These are phyloP conservation scores for Steccherinum ochraceum DNA, from an alignment of 768 basidiomycete genomes.

Conservation along the genomic window DNA sequence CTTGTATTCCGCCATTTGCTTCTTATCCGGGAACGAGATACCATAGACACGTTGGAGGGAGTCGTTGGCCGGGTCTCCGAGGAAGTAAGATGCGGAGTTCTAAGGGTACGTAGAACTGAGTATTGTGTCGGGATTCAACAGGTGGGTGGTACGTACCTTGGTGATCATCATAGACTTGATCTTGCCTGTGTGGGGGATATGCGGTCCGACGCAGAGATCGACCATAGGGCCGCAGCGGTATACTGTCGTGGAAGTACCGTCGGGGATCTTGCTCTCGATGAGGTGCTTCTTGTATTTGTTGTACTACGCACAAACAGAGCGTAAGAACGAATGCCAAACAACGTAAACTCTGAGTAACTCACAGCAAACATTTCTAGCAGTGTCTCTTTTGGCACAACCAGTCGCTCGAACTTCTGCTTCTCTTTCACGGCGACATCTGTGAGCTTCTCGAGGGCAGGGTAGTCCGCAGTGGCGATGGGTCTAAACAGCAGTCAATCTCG, in stretches of 20 bases:
- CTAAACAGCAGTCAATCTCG: conserved; percentile 31
- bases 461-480: conserved; percentile 76
- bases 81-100: conserved; percentile 98
- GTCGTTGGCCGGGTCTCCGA: conserved; percentile 89
- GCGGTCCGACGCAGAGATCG: conserved; percentile 94
- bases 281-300: conserved; percentile 98
- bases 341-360: too few relatives aligned
- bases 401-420: conserved; percentile 93
- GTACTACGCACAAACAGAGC: conserved; percentile 51
- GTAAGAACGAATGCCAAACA: too few relatives aligned
- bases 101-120: conserved; percentile 21
- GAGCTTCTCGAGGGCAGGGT: conserved; percentile 83
- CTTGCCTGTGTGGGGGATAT: conserved; percentile 95
- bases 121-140: neutral
- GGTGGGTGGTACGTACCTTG: conserved; percentile 47
- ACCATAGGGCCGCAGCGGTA: conserved; percentile 99
- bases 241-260: conserved; percentile 94
- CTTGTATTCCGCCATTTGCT: conserved; percentile 93
- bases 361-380: conserved; percentile 95
- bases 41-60: conserved; percentile 95
- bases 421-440: conserved; percentile 89
- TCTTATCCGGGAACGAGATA: conserved; percentile 97
- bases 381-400: conserved; percentile 91
- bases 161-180: conserved; percentile 98
- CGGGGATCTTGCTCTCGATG: conserved; percentile 92